Evolutionary conservation across 2,329 filamentous ascomycete species (phyloP).

Genomic region (Thielaviopsis punctulata): DNA sequence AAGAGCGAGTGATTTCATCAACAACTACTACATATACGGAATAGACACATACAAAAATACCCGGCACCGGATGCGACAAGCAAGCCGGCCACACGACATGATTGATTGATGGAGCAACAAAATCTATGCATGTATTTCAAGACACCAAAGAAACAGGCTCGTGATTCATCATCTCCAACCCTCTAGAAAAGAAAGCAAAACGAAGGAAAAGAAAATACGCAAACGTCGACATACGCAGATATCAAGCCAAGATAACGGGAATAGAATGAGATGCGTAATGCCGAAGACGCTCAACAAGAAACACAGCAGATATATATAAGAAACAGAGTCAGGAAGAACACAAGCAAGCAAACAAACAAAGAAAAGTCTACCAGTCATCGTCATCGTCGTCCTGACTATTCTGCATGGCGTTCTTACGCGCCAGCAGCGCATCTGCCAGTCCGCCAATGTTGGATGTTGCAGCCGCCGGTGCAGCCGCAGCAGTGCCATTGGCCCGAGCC

Average conservation of each 20-base stretch:
- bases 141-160: neutral
- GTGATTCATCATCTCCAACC: neutral
- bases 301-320: neutral
- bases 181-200: conserved; percentile 14
- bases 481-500: conserved; percentile 54
- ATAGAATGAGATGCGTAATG: neutral
- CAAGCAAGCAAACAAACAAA: neutral
- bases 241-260: neutral
- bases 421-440: conserved; percentile 61
- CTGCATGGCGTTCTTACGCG: conserved; percentile 61
- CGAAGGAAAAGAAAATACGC: conserved; percentile 14
- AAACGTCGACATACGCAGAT: neutral
- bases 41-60: too few relatives aligned
- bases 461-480: conserved; percentile 40
- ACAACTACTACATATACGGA: neutral
- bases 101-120: neutral
- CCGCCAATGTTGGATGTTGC: conserved; percentile 59
- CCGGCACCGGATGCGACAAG: too few relatives aligned
- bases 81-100: neutral
- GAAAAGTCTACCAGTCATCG: conserved; percentile 43
- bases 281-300: neutral
- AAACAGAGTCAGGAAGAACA: neutral
- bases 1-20: conserved; percentile 16
- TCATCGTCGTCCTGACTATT: conserved; percentile 51
- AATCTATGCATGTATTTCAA: neutral